Conservation (phyloP, 2,329 filamentous ascomycete species). For the Coleophoma crateriformis region DNA sequence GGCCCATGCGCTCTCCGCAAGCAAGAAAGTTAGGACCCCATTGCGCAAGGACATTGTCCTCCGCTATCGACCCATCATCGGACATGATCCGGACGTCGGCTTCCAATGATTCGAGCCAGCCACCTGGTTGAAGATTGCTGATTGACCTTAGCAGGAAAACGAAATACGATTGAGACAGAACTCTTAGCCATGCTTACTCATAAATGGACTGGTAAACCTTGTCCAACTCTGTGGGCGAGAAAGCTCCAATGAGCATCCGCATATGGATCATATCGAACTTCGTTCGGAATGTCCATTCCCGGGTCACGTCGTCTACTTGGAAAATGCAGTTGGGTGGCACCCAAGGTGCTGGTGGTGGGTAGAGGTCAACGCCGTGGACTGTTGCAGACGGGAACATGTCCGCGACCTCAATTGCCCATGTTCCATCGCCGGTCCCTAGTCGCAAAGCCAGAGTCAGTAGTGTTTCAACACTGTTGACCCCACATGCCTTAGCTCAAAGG, state of each 20-base stretch:
- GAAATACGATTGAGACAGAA: neutral
- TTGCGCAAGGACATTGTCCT: constrained; percentile 5
- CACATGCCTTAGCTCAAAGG: too few relatives aligned
- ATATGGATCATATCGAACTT: constrained; percentile 40
- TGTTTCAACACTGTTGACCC: too few relatives aligned
- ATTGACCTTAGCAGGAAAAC: neutral
- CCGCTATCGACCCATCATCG: constrained; percentile 6
- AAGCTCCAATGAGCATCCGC: constrained; percentile 7
- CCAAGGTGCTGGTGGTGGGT: constrained; percentile 11
- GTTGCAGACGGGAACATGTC: neutral
- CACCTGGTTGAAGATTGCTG: constrained; percentile 1
- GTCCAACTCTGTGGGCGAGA: constrained; percentile 10
- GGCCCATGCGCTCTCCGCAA: constrained; percentile 16
- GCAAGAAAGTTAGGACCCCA: constrained; percentile 18
- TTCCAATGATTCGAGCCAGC: constrained; percentile 4
- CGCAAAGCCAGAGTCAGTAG: too few relatives aligned
- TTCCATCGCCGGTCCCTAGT: constrained; percentile 12
- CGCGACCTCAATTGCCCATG: constrained; percentile 14
- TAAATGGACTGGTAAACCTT: constrained; percentile 5
- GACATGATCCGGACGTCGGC: neutral
- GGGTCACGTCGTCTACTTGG: constrained; percentile 17
- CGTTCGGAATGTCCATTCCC: constrained; percentile 38
- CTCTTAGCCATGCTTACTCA: neutral
- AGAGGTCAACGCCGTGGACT: constrained; percentile 20
- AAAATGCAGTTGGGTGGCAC: constrained; percentile 19